A percentile compares a stretch with the other conserved stretches of the same genome.
phyloP scores from a whole-genome alignment of 2,329 filamentous ascomycete genomes.

The Fusarium falciforme region DNA sequence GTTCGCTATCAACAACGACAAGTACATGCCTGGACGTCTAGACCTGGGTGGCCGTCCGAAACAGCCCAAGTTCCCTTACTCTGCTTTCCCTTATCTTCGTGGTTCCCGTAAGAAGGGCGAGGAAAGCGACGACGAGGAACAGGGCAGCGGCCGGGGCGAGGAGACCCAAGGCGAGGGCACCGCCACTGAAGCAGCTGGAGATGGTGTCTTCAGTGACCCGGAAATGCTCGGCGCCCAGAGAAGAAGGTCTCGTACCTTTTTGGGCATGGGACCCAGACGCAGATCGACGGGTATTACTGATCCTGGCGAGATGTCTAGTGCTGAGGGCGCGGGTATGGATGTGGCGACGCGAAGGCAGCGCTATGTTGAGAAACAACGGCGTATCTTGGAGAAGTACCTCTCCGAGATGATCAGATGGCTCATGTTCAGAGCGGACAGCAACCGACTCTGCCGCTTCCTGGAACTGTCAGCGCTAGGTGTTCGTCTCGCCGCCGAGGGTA shows the following conservation, averaged over 20 bases:
- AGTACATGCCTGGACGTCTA: constrained; percentile 77
- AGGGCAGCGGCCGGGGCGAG: constrained; percentile 51
- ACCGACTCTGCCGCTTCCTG: constrained; percentile 93
- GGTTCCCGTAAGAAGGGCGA: constrained; percentile 84
- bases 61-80: constrained; percentile 89
- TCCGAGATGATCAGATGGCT: constrained; percentile 96
- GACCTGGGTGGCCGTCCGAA: constrained; percentile 77
- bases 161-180: constrained; percentile 65
- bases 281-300: constrained; percentile 64
- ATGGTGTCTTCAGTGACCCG: constrained; percentile 51
- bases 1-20: constrained; percentile 84
- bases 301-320: constrained; percentile 56
- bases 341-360: constrained; percentile 58
- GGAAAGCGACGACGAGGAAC: constrained; percentile 80
- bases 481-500: constrained; percentile 91
- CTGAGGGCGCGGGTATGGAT: constrained; percentile 59
- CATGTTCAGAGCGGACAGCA: constrained; percentile 96
- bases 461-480: constrained; percentile 95
- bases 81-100: constrained; percentile 89
- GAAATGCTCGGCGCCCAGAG: constrained; percentile 51
- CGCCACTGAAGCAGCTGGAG: constrained; percentile 74
- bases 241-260: constrained; percentile 65
- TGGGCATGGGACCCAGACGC: constrained; percentile 60
- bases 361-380: constrained; percentile 85
- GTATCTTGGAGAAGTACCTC: constrained; percentile 88